Evolutionary conservation across 495 filamentous ascomycete genomes (phyloP), one percentile per base, ranked within the genome.

Genomic region (Talaromyces thailandensis): DNA sequence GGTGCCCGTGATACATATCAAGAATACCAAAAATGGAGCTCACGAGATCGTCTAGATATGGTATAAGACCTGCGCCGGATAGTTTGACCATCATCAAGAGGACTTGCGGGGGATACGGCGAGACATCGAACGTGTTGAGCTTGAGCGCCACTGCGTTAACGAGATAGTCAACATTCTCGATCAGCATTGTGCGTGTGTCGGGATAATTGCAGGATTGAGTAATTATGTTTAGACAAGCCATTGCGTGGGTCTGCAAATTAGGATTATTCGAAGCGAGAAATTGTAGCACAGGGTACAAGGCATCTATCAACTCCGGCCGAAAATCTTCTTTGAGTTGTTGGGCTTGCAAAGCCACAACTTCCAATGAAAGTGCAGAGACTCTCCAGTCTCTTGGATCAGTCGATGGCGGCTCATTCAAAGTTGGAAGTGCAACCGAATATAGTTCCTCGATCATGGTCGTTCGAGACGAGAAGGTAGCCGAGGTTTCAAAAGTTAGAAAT

Each of bases 91-190:
- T 94, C 92, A 99, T 97, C 9, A 89, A 81, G 14, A 99, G 77
- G 0, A 98, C 95, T 65, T 91, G 88, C 16, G 93, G 92, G 9
- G 92, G 91, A 62, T 95, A 88, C 2, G 93, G 93, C 0, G 91
- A 93, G 60, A 97, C 85, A 59, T 97, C 91, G 67, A 96, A 91
- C 0, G 86, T 91, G 65, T 96, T 96, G 28, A 99, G 80, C 62
- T 93, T 91, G 24, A 97, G 76, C 0, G 89, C 89, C 6, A 98
- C 86, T 0, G 93, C 89, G 69, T 97, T 98, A 55, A 96, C 87
- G 74, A 99, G 87, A 70, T 99, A 99, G 71, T 99, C 94, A 25
- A 89, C 92, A 64, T 99, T 99, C 31, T 91, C 87, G 53, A 97
- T 82, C 52, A 99, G 86, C 64, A 99, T 77, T 11, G 90, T 84